A percentile compares a stretch with the other conserved stretches of the same genome.
Conservation (phyloP, 2,329 filamentous ascomycete species). For the Cladorrhinum sp. region DNA sequence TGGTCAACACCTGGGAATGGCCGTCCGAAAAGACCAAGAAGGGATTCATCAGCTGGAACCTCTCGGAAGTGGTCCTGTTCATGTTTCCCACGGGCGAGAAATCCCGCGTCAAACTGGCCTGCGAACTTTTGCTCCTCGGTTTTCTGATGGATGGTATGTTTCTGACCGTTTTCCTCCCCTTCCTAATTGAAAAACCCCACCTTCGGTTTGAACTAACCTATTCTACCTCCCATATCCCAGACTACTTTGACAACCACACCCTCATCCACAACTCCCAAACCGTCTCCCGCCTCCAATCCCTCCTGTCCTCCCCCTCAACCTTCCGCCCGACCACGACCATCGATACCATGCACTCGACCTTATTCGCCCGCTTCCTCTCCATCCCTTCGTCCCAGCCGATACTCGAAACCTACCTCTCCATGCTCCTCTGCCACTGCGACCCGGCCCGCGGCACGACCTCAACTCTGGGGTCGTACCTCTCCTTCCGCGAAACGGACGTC, state of each 20-base stretch:
- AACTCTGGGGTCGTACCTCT: slow-evolving; percentile 4
- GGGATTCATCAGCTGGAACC: slow-evolving; percentile 17
- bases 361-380: slow-evolving; percentile 10
- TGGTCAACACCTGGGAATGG: slow-evolving; percentile 16
- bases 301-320: slow-evolving; percentile 10
- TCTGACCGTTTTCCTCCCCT: background rate
- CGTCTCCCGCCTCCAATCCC: slow-evolving; percentile 10
- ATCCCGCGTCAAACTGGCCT: slow-evolving; percentile 11
- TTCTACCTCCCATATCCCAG: too few relatives aligned
- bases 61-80: slow-evolving; percentile 15
- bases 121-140: background rate
- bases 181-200: too few relatives aligned
- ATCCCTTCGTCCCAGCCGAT: background rate
- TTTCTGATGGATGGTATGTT: background rate
- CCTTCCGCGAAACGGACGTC: slow-evolving; percentile 15
- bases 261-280: slow-evolving; percentile 3
- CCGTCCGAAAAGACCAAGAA: slow-evolving; percentile 12
- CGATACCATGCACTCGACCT: slow-evolving; percentile 13
- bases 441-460: slow-evolving; percentile 7
- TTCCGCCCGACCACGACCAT: slow-evolving; percentile 9
- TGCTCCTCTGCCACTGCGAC: slow-evolving; percentile 16
- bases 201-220: too few relatives aligned
- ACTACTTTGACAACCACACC: slow-evolving; percentile 15
- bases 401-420: slow-evolving; percentile 13
- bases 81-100: slow-evolving; percentile 16